Conservation (phyloP, 2,329 filamentous ascomycete genomes). For the Phyllosticta ampelicida region DNA sequence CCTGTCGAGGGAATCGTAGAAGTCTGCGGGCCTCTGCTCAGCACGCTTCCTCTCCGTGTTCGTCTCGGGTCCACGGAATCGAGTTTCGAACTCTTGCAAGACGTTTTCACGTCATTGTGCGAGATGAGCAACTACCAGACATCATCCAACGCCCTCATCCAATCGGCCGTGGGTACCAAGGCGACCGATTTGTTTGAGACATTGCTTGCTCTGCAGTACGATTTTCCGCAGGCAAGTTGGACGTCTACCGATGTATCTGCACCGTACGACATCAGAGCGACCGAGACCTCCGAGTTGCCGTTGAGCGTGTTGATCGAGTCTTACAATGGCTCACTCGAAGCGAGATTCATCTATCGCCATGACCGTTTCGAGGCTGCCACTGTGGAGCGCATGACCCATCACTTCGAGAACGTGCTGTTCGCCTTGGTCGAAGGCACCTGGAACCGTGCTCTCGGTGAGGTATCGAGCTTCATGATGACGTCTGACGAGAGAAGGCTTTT, state of each 20-base stretch:
- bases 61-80: neutral
- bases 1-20: conserved; percentile 20
- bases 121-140: conserved; percentile 2
- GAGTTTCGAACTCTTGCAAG: neutral
- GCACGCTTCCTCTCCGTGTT: conserved; percentile 11
- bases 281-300: neutral
- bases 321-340: neutral
- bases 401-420: conserved; percentile 1
- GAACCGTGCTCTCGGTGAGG: neutral
- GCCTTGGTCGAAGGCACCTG: neutral
- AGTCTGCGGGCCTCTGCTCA: conserved; percentile 27
- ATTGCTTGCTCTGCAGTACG: conserved; percentile 5
- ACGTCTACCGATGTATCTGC: neutral
- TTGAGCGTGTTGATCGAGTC: neutral
- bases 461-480: neutral
- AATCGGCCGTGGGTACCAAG: conserved; percentile 3
- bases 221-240: conserved; percentile 1
- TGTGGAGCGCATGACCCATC: conserved; percentile 1
- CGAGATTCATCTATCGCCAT: conserved; percentile 3
- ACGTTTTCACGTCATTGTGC: conserved; percentile 2
- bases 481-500: neutral
- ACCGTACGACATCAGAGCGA: neutral
- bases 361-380: neutral
- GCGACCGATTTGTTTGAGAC: conserved; percentile 4
- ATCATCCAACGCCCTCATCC: conserved; percentile 3